A percentile compares a stretch with the other conserved stretches of the same genome.
phyloP scores from a whole-genome alignment of 306 rosid genomes.

The Senna tora region DNA sequence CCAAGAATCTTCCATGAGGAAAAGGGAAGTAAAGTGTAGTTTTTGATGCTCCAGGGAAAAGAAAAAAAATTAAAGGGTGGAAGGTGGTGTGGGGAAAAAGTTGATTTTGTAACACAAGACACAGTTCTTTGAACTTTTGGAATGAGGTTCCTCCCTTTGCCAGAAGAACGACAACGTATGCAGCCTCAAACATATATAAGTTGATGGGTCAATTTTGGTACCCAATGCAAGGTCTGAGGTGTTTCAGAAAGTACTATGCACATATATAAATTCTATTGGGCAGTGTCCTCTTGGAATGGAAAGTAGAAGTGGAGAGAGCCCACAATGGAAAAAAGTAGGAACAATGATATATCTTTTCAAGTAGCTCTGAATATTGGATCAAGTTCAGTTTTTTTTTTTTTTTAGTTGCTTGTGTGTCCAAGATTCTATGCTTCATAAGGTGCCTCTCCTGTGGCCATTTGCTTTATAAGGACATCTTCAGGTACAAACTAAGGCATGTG shows the following conservation, averaged over 20 bases:
- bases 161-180: slow-evolving; percentile 40
- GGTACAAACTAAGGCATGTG: slow-evolving; percentile 49
- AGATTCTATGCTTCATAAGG: slow-evolving; percentile 52
- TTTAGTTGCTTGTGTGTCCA: slow-evolving; percentile 33
- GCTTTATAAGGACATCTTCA: slow-evolving; percentile 53
- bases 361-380: slow-evolving; percentile 50
- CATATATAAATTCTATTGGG: slow-evolving; percentile 38
- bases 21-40: slow-evolving; percentile 38
- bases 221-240: slow-evolving; percentile 44
- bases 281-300: slow-evolving; percentile 35
- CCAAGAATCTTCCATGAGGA: slow-evolving; percentile 44
- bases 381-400: slow-evolving; percentile 32
- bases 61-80: neutral
- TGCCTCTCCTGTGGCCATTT: slow-evolving; percentile 38
- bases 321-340: slow-evolving; percentile 40
- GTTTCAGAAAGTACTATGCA: slow-evolving; percentile 30
- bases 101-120: slow-evolving; percentile 40
- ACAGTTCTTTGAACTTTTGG: slow-evolving; percentile 39
- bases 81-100: slow-evolving; percentile 4
- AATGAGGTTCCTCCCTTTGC: slow-evolving; percentile 50
- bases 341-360: slow-evolving; percentile 46
- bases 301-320: slow-evolving; percentile 38
- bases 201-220: slow-evolving; percentile 40
- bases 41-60: slow-evolving; percentile 45
- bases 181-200: slow-evolving; percentile 31